Evolutionary conservation across 345 rosid species (phyloP).

Genomic region (Raphanus sativus): DNA sequence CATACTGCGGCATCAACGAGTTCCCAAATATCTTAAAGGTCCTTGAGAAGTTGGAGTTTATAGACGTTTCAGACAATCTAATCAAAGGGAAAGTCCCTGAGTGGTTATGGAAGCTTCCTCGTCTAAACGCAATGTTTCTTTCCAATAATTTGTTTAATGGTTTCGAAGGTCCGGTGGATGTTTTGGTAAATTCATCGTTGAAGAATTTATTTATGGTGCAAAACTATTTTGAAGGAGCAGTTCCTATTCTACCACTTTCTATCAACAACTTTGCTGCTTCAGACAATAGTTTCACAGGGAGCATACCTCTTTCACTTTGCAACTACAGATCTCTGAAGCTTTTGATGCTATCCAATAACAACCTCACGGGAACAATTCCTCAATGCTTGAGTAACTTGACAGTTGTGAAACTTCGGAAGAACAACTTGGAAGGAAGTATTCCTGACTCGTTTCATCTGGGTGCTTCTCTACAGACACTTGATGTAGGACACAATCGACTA

Average conservation of each 20-base stretch:
- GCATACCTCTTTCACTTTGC: background rate
- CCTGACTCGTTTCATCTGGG: accelerated
- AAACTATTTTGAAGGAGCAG: background rate
- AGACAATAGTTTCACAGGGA: background rate
- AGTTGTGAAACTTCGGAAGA: background rate
- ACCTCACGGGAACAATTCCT: background rate
- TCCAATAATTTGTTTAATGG: background rate
- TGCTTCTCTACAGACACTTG: background rate
- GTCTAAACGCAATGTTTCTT: background rate
- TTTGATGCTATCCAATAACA: background rate
- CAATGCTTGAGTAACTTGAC: background rate
- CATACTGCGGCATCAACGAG: background rate
- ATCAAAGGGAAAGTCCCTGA: background rate
- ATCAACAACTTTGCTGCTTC: background rate
- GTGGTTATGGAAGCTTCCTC: background rate
- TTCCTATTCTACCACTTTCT: too few relatives aligned
- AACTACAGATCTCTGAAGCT: background rate
- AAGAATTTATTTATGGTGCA: background rate
- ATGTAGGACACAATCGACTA: background rate
- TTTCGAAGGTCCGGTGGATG: background rate
- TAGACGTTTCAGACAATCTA: too few relatives aligned
- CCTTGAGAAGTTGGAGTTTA: background rate
- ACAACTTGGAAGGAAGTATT: conserved; percentile 7
- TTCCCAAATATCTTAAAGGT: background rate
- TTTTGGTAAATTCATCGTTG: background rate